Evolutionary conservation across 2,329 filamentous ascomycete species (phyloP).

Genomic region (Exophiala viscosa): DNA sequence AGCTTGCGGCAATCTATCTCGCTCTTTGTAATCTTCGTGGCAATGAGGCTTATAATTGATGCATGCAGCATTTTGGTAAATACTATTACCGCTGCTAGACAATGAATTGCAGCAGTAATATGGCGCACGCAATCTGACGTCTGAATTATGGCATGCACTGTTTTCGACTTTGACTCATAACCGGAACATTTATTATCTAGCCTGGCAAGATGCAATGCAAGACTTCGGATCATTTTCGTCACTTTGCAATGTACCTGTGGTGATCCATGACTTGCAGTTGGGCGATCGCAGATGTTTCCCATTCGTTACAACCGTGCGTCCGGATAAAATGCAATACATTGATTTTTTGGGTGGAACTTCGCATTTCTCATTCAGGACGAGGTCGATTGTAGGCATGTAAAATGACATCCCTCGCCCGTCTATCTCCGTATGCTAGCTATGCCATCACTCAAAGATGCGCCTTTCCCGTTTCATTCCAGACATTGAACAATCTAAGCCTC

Average conservation of each 20-base stretch:
- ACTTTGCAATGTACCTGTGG: slow-evolving; percentile 1
- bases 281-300: background rate
- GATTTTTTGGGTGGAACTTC: background rate
- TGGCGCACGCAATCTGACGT: slow-evolving; percentile 2
- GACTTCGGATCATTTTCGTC: background rate
- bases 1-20: too few species aligned
- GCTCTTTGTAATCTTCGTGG: too few species aligned
- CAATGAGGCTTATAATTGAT: too few species aligned
- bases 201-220: background rate
- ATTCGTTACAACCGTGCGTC: background rate
- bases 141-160: slow-evolving; percentile 4
- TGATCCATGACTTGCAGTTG: background rate
- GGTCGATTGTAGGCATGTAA: background rate
- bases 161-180: background rate
- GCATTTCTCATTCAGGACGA: slow-evolving; percentile 4
- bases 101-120: background rate
- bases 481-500: slow-evolving; percentile 39
- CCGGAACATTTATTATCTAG: background rate
- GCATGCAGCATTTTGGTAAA: too few species aligned
- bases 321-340: background rate
- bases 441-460: slow-evolving; percentile 6
- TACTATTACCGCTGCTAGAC: too few species aligned
- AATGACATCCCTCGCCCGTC: background rate
- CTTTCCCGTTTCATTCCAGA: background rate
- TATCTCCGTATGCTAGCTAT: slow-evolving; percentile 6